Base-by-base conservation (phyloP, 2,329 filamentous ascomycete species). In the Colletotrichum sp. region DNA sequence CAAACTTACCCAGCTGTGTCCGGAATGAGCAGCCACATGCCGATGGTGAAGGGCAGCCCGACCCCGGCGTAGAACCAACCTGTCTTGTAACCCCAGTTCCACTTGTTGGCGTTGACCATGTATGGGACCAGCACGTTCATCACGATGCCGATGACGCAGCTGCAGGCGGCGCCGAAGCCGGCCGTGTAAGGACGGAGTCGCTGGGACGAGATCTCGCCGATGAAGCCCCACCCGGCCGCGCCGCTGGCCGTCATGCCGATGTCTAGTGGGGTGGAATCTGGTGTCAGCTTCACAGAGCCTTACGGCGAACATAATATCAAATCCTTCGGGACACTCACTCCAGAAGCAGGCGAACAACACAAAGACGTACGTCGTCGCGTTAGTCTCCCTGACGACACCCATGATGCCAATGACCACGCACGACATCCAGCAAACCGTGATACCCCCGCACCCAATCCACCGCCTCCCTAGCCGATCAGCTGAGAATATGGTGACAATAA, bases 191-290 rank as follows among this genome's bases (percentile, higher is more conserved):
- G 80, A 0, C 83, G 81, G 3, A 85, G 78, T 5, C 84, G 79
- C 8, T 83, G 82, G 0, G 84, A 82, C 0, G 84, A 85, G 10
- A 85, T 83, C 71, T 86, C 84, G 44, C 79, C 82, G 30, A 82
- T 81, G 57, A 81, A 81, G 2, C 81, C 80, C 79, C 81, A 83
- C 6, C 81, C 82, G 2, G 80, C 79, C 6, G 80, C 82, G 3
- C 80, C 80, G 69, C 80, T 82, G 49, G 80, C 77, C 5, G 78
- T 79, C 28, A 81, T 73, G 6, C 79, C 81, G 21, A 81, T 77
- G 64, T 81, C 79, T 81, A 3, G 18, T 26, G 21, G 52, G 16
- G 10, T 6, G 7, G 32, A 15, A 15, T 9, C 36, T 1, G n/a
- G 13, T 36, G 21, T 39, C 26, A 62, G 52, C 67, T 5, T 18